Conservation (phyloP, 352 stramenopile genomes). For the Pythium periplocum region DNA sequence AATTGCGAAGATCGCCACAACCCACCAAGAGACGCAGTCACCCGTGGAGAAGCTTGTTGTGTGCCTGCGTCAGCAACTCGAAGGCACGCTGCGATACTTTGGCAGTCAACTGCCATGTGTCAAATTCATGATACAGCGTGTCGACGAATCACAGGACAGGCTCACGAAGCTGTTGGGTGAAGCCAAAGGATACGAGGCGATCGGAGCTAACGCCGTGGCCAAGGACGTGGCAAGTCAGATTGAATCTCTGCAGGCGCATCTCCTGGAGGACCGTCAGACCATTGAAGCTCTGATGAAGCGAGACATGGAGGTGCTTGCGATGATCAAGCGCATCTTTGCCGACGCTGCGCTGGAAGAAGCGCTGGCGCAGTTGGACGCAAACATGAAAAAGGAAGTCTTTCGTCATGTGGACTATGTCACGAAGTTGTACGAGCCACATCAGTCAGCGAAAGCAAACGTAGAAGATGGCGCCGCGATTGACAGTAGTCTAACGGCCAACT, state of each 20-base stretch:
- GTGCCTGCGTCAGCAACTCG: constrained; percentile 53
- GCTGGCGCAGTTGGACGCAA: constrained; percentile 28
- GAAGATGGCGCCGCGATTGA: no score
- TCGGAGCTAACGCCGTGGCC: constrained; percentile 46
- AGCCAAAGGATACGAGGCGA: constrained; percentile 38
- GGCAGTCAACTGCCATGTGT: constrained; percentile 69
- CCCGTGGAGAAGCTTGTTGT: constrained; percentile 40
- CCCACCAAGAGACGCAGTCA: constrained; percentile 34
- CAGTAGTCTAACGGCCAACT: no score
- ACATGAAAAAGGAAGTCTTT: constrained; percentile 44
- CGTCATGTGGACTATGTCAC: constrained; percentile 62
- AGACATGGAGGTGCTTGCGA: constrained; percentile 43
- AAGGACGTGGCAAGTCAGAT: constrained; percentile 50
- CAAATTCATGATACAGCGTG: constrained; percentile 73
- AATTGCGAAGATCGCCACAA: constrained; percentile 30
- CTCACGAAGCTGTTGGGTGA: constrained; percentile 35
- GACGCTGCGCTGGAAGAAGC: constrained; percentile 19
- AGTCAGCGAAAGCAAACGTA: no score
- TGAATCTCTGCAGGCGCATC: constrained; percentile 24
- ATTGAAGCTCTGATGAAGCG: constrained; percentile 38
- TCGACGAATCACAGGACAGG: constrained; percentile 38
- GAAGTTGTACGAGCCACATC: constrained; percentile 32
- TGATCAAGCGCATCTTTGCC: constrained; percentile 18
- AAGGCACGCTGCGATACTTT: constrained; percentile 68
- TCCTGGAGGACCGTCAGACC: constrained; percentile 47